phyloP scores from a whole-genome alignment of 2,329 filamentous ascomycete genomes.

The Drechslerella dactyloides region DNA sequence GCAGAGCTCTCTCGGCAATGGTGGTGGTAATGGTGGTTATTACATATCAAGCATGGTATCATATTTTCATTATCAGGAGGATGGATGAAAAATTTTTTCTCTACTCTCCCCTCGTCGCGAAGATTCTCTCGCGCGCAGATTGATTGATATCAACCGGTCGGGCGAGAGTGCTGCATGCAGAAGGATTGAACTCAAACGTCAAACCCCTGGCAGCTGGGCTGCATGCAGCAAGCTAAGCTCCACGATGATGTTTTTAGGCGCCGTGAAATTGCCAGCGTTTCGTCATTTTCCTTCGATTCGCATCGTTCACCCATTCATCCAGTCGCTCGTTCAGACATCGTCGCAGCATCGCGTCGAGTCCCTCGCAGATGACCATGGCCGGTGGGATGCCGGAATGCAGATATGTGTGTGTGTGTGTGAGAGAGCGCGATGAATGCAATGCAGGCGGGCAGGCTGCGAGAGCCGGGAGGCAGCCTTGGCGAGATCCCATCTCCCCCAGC shows the following conservation, averaged over 20 bases:
- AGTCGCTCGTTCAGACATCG: constrained; percentile 20
- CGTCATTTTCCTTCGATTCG: no score
- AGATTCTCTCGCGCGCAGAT: background rate
- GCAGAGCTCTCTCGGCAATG: background rate
- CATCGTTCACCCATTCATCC: no score
- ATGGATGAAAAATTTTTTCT: constrained; percentile 2
- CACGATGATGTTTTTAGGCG: constrained; percentile 26
- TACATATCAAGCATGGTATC: background rate
- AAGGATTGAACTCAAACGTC: no score
- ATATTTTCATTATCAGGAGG: background rate
- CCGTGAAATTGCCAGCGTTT: constrained; percentile 48
- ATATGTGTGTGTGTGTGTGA: constrained; percentile 5
- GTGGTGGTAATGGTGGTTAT: no score
- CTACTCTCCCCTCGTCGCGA: background rate
- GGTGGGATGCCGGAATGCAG: constrained; percentile 35
- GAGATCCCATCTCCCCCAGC: constrained; percentile 45
- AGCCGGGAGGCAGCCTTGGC: constrained; percentile 33
- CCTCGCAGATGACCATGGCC: background rate
- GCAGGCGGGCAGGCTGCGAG: background rate
- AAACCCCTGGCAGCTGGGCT: constrained; percentile 23
- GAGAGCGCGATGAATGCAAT: constrained; percentile 24
- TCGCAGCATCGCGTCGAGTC: background rate
- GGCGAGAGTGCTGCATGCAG: constrained; percentile 22
- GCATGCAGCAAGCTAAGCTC: background rate
- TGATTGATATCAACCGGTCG: constrained; percentile 30